These are phyloP conservation scores for Biscogniauxia marginata DNA, from an alignment of 2,329 filamentous ascomycete genomes.

Conservation along the genomic window DNA sequence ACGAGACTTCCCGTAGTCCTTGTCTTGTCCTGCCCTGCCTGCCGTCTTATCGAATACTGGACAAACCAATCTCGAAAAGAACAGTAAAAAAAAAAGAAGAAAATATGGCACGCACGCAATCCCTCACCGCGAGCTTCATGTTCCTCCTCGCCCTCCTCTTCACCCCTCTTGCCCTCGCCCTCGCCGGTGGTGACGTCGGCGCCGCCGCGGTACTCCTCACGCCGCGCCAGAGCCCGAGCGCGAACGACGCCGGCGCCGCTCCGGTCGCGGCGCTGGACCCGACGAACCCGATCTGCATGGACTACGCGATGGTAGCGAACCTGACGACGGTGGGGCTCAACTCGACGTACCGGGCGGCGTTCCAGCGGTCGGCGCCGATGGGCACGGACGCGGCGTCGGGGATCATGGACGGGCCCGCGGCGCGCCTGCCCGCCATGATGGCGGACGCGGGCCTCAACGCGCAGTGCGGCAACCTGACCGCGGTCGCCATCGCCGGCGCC, in stretches of 20 bases:
- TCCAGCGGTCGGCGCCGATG: conserved; percentile 41
- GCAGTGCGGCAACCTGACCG: conserved; percentile 45
- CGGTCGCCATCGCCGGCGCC: conserved; percentile 42
- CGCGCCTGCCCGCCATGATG: conserved; percentile 37
- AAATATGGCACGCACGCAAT: conserved; percentile 15
- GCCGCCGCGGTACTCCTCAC: conserved; percentile 8
- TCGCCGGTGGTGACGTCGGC: conserved; percentile 17
- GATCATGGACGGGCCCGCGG: conserved; percentile 42
- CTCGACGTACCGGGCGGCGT: conserved; percentile 44
- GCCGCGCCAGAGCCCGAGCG: conserved; percentile 25
- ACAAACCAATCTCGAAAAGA: background rate
- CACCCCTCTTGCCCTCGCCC: conserved; percentile 17
- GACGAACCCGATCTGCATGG: conserved; percentile 32
- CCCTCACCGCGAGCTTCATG: conserved; percentile 17
- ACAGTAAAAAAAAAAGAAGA: background rate
- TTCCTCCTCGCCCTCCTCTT: conserved; percentile 24
- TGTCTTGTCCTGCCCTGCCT: too few species aligned
- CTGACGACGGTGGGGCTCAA: conserved; percentile 46
- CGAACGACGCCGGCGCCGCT: conserved; percentile 4
- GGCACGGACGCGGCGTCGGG: conserved; percentile 38
- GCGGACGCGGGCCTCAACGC: conserved; percentile 40
- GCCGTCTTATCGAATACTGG: background rate
- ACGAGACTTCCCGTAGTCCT: background rate
- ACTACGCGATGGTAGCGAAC: conserved; percentile 46
- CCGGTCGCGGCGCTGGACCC: background rate